phyloP scores from a whole-genome alignment of 208 protist species.

The Acanthamoeba lenticulata region DNA sequence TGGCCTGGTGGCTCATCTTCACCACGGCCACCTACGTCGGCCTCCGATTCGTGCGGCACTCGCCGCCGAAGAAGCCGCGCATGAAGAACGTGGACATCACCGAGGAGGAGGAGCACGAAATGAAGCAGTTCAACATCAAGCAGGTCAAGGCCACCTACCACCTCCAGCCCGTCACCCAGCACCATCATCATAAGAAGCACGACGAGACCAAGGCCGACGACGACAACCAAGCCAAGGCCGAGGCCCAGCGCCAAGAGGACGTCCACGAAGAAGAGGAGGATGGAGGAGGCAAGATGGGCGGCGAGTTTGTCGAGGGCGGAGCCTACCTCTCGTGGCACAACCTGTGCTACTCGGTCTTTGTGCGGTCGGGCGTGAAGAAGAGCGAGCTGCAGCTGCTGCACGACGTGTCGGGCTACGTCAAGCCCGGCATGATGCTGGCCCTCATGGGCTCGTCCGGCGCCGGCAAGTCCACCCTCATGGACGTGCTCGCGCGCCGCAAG shows the following conservation, averaged over 20 bases:
- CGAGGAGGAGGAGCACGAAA: conserved; percentile 51
- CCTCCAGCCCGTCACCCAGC: neutral
- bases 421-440: conserved; percentile 79
- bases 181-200: neutral
- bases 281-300: neutral
- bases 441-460: conserved; percentile 80
- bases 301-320: conserved; percentile 23
- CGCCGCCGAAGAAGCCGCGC: neutral
- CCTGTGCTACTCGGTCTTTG: conserved; percentile 69
- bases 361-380: conserved; percentile 64
- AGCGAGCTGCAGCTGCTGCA: conserved; percentile 65
- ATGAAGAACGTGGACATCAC: neutral
- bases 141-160: neutral
- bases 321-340: conserved; percentile 73
- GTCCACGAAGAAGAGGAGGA: too few relatives aligned
- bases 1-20: conserved; percentile 47
- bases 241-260: too few relatives aligned
- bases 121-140: conserved; percentile 61
- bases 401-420: conserved; percentile 78
- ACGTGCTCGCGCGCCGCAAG: conserved; percentile 77
- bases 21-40: neutral
- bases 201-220: neutral
- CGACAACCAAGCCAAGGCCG: too few relatives aligned
- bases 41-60: neutral
- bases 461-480: conserved; percentile 79